Percentiles rank a stretch among this genome's conserved stretches.
Conservation (phyloP, 768 basidiomycete species). For the Suillus discolor region DNA sequence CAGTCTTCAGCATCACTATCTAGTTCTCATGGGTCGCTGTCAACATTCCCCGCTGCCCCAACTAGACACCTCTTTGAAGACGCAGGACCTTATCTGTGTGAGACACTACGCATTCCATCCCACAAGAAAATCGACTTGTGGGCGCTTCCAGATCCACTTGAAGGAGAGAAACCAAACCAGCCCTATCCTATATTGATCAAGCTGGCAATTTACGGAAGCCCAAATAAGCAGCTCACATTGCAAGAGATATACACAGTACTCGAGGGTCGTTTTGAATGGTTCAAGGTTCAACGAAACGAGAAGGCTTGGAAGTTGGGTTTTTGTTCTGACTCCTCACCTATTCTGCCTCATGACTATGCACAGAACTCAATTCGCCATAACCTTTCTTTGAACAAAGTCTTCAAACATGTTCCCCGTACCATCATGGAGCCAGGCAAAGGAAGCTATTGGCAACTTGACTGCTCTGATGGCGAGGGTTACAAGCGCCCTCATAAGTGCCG, state of each 20-base stretch:
- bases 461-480: conserved; percentile 58
- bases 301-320: conserved; percentile 67
- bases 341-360: not conserved
- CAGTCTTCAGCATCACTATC: conserved; percentile 15
- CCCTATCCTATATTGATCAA: conserved; percentile 54
- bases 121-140: conserved; percentile 35
- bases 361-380: conserved; percentile 57
- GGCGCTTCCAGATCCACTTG: conserved; percentile 42
- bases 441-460: conserved; percentile 62
- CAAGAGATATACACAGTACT: conserved; percentile 63
- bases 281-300: conserved; percentile 41
- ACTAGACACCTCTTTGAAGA: conserved; percentile 29
- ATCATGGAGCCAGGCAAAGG: conserved; percentile 74
- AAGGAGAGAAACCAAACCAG: conserved; percentile 42
- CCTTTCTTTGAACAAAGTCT: conserved; percentile 55
- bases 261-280: conserved; percentile 58
- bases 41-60: conserved; percentile 16
- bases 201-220: conserved; percentile 68
- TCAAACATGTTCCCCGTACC: conserved; percentile 54
- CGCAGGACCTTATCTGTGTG: conserved; percentile 47
- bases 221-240: conserved; percentile 54
- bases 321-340: not conserved
- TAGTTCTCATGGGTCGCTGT: conserved; percentile 11
- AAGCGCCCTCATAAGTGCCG: conserved; percentile 62
- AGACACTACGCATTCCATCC: conserved; percentile 38